Evolutionary conservation across 2,329 filamentous ascomycete genomes (phyloP), one percentile per base, ranked within the genome.

Genomic region (Aschersonia sp.): DNA sequence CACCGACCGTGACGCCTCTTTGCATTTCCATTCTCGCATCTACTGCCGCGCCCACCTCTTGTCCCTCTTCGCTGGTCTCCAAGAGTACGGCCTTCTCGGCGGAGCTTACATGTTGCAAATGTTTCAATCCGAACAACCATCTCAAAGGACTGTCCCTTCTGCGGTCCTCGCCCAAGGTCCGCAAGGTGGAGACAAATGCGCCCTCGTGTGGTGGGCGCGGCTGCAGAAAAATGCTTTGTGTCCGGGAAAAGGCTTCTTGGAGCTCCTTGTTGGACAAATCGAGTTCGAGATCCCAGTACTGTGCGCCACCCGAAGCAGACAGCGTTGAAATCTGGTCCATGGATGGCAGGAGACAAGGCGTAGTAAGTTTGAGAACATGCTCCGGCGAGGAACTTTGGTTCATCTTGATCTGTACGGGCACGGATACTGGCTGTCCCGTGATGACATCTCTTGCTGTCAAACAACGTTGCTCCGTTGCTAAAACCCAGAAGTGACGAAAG

Each of bases 401-500:
- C 51, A 87, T 71, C 8, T 69, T 73, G 48, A 95, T 73, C 5
- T 73, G 72, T 43, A 95, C 72, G 0, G 85, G 79, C 2, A 89
- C 75, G 6, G 80, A 77, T 45, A 95, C 78, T 0, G 89, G 85
- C 42, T 87, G 80, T 41, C 83, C 80, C 0, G 87, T 94, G 50
- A 92, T 81, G 4, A 92, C 77, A 55, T 98, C 92, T 51, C 90
- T 85, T 14, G 87, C 78, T 1, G 98, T 79, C 0, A 98, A 75
- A 60, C 90, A 97, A 46, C 94, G 79, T 8, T 87, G 79, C 58
- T 98, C 92, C 0, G 86, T 83, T 1, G 92, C 92, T 4, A 98
- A 73, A 9, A 95, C 90, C 92, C 92, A 98, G 59, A 98, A 85
- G 64, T 98, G 90, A 5, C 94, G 81, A 68, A 98, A 92, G 4